phyloP scores from a whole-genome alignment of 208 protist genomes.

The Trypanosoma rangeli region DNA sequence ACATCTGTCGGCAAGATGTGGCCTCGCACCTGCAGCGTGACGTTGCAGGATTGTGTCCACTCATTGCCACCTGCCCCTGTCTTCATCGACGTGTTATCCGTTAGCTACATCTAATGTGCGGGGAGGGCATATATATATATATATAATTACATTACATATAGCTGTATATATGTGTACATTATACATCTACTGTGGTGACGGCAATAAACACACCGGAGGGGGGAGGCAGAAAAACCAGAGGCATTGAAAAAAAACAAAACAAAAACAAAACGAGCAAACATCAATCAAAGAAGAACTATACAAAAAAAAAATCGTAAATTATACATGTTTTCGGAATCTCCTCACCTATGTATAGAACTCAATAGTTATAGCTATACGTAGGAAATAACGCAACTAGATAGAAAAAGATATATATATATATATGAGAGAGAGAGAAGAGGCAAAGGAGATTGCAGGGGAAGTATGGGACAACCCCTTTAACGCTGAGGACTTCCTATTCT shows the following conservation, averaged over 20 bases:
- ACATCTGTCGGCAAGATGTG: too few species aligned
- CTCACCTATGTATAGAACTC: neutral
- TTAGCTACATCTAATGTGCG: neutral
- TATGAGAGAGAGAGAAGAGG: constrained; percentile 20
- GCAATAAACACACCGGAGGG: neutral
- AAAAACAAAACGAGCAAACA: neutral
- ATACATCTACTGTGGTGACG: neutral
- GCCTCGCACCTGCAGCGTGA: neutral
- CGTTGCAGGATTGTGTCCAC: neutral
- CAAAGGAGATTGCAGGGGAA: neutral
- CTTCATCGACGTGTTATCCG: neutral
- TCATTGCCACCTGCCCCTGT: too few species aligned
- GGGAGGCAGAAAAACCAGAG: constrained; percentile 21
- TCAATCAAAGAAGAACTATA: neutral
- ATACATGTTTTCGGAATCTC: too few species aligned
- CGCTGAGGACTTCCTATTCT: neutral
- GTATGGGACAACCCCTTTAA: neutral
- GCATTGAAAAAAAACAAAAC: constrained; percentile 15
- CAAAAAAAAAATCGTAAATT: too few species aligned
- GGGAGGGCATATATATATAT: neutral
- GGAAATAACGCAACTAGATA: constrained; percentile 8
- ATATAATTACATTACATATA: too few species aligned
- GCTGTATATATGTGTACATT: too few species aligned
- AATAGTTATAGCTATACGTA: neutral
- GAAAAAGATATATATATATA: too few species aligned